These are phyloP conservation scores for Candida nemodendra DNA, from an alignment of 805 yeast genomes.

Conservation along the genomic window DNA sequence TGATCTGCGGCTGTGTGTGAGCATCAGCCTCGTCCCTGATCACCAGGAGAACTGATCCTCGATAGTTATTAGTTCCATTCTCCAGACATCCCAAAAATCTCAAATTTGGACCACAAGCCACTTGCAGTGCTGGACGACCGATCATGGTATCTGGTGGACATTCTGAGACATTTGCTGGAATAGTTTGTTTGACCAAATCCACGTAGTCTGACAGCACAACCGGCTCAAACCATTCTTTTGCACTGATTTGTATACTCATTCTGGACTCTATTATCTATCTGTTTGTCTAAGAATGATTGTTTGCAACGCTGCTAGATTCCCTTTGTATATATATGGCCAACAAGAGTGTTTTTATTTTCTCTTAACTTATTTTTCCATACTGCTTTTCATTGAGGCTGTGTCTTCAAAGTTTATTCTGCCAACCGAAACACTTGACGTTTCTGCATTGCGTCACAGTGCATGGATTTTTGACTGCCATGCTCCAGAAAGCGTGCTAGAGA, in stretches of 20 bases:
- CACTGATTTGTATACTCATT: constrained; percentile 14
- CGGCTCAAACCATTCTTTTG: constrained; percentile 29
- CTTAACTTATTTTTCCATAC: no score
- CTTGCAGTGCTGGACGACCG: constrained; percentile 36
- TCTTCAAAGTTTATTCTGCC: no score
- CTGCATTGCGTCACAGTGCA: no score
- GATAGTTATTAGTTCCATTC: constrained; percentile 46
- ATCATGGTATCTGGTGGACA: constrained; percentile 26
- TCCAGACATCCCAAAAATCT: constrained; percentile 66
- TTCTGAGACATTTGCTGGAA: constrained; percentile 19
- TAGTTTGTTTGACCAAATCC: constrained; percentile 16
- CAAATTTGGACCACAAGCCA: constrained; percentile 76
- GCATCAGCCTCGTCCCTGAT: constrained; percentile 39
- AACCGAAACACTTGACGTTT: no score
- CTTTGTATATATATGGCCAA: no score
- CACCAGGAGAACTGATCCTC: constrained; percentile 70
- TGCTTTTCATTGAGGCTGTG: no score
- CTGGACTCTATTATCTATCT: no score
- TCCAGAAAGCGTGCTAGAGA: no score
- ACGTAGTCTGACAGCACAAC: constrained; percentile 28
- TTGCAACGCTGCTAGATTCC: no score
- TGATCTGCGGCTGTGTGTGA: constrained; percentile 27
- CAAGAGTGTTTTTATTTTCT: no score
- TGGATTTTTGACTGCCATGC: no score
- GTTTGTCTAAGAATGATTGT: no score